Evolutionary conservation across 768 basidiomycete species (phyloP), one percentile per base, ranked within the genome.

Genomic region (Pulveroboletus sp.): DNA sequence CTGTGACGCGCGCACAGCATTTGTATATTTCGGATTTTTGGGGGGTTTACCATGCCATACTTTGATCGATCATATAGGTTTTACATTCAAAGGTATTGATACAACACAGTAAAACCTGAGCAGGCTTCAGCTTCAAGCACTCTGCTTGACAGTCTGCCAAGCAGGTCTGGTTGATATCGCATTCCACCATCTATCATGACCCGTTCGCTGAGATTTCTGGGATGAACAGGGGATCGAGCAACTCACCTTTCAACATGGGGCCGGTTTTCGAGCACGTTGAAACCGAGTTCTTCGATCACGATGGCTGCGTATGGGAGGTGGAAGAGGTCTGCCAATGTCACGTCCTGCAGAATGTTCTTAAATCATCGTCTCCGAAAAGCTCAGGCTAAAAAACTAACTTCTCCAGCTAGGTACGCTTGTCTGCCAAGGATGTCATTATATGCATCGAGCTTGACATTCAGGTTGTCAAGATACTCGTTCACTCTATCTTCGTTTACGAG

Each of bases 361-460:
- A 29, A 34, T 19, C 5, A n/a, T 20, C 32, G 7, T 6, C n/a
- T 11, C 19, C 11, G 12, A 5, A 1, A 25, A 35, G 32, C 4
- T 6, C 8, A 29, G 27, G 2, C 7, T 16, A 3, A 7, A 17
- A 4, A 31, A 65, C 73, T 44, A 50, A 78, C 81, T 52, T 80
- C 68, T n/a, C 84, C 83, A 23, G 77, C 77, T 6, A 82, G 62
- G 54, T 81, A 84, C 27, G 69, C 63, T 29, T 77, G 74, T 60
- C 78, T 82, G 17, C 66, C 61, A 14, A 84, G 69, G 33, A 85
- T 78, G 14, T 53, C 57, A 10, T 84, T 75, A 51, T 83, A 84
- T 5, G 57, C 77, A 16, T 77, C 73, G 4, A 85, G 69, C 39
- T 72, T 76, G 5, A 52, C 57, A 1, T 64, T 65, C 16, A 78